Evolutionary conservation across 2,329 filamentous ascomycete species (phyloP).

Genomic region (Colletotrichum sp.): DNA sequence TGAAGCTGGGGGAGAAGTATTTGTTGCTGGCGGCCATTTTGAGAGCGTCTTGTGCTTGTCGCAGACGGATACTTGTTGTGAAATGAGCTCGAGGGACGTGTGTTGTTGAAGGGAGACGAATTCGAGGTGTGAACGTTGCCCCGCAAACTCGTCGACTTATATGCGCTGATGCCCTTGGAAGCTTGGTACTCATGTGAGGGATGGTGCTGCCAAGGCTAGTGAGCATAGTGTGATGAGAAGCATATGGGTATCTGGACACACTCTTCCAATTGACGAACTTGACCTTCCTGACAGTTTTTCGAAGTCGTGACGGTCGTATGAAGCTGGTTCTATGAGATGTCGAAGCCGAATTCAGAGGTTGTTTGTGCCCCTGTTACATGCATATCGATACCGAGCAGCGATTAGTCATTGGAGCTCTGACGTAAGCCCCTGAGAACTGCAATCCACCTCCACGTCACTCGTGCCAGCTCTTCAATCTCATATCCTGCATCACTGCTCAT

Average conservation of each 20-base stretch:
- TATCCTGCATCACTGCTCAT: not conserved
- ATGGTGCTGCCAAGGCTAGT: not conserved
- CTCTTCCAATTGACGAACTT: not conserved
- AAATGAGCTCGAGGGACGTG: not conserved
- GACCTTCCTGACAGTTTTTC: not conserved
- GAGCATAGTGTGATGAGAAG: not conserved
- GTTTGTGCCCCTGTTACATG: not conserved
- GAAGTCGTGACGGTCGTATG: not conserved
- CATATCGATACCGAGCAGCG: not conserved
- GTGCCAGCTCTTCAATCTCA: not conserved
- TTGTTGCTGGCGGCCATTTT: conserved; percentile 11
- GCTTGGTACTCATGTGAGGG: not conserved
- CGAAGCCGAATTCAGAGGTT: not conserved
- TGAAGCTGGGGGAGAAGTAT: conserved; percentile 42
- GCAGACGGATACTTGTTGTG: not conserved
- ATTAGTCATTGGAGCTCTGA: not conserved
- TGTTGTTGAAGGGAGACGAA: not conserved
- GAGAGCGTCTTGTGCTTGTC: not conserved
- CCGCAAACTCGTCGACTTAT: conserved; percentile 17
- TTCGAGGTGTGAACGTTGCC: not conserved
- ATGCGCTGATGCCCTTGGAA: conserved; percentile 12
- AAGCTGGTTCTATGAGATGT: not conserved
- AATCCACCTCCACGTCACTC: not conserved
- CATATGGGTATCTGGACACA: not conserved
- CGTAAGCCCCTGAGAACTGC: conserved; percentile 1